phyloP scores from a whole-genome alignment of 208 protist species.

The Trypanosoma platydactyli region DNA sequence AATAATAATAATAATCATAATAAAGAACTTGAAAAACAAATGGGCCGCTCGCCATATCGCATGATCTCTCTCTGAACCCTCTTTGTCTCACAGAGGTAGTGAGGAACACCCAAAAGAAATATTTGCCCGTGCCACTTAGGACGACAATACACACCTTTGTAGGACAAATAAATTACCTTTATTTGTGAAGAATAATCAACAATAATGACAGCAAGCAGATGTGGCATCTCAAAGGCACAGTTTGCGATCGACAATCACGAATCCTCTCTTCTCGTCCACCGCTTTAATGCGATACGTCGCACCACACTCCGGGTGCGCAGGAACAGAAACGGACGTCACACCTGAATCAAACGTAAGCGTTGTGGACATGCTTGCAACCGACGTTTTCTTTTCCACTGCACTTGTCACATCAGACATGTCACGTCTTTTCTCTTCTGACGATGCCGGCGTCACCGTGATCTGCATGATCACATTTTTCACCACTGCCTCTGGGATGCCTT shows the following conservation, averaged over 20 bases:
- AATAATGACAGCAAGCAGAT: not conserved
- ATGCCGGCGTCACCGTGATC: conserved; percentile 25
- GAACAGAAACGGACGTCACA: conserved; percentile 43
- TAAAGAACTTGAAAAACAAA: not conserved
- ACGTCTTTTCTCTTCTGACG: not conserved
- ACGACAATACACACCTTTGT: too few relatives aligned
- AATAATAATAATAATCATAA: conserved; percentile 4
- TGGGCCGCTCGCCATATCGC: not conserved
- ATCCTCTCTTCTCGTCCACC: conserved; percentile 49
- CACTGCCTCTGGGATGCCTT: conserved; percentile 43
- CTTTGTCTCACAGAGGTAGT: too few relatives aligned
- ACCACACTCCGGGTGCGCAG: conserved; percentile 22
- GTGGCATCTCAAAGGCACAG: conserved; percentile 17
- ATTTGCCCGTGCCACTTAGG: too few relatives aligned
- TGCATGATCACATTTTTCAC: conserved; percentile 48
- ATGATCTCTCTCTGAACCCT: too few relatives aligned
- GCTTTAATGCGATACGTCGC: conserved; percentile 48
- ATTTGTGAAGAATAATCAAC: not conserved
- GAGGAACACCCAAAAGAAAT: too few relatives aligned
- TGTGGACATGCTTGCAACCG: conserved; percentile 17
- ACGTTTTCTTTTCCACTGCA: not conserved
- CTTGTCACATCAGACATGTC: not conserved
- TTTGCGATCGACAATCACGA: conserved; percentile 50
- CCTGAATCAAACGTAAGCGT: conserved; percentile 69
- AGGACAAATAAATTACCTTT: conserved; percentile 13